A percentile compares a stretch with the other conserved stretches of the same genome.
Conservation (phyloP, 208 protist genomes). For the Crithidia sp. region DNA sequence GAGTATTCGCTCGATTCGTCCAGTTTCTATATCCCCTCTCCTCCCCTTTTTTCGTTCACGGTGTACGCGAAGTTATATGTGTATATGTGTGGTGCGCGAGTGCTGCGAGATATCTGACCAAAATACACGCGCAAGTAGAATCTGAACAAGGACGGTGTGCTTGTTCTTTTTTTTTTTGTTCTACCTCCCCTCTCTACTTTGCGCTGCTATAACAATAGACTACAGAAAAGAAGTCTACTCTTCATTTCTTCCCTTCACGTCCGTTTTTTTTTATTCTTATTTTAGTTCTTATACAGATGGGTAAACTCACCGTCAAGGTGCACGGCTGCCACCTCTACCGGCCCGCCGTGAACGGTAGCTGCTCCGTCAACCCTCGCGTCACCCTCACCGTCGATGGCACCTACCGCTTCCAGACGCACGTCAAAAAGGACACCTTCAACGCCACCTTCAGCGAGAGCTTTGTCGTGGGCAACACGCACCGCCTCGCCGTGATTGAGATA, state of each 20-base stretch:
- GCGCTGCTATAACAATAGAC: background rate
- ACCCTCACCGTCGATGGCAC: slow-evolving; percentile 66
- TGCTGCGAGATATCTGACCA: no score
- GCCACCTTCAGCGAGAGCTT: slow-evolving; percentile 74
- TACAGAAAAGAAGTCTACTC: background rate
- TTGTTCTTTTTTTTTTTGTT: slow-evolving; percentile 13
- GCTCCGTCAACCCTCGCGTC: slow-evolving; percentile 53
- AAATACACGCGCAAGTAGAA: no score
- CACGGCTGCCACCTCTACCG: slow-evolving; percentile 51
- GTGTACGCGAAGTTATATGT: background rate
- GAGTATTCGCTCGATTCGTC: no score
- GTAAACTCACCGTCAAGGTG: slow-evolving; percentile 65
- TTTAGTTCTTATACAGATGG: slow-evolving; percentile 38
- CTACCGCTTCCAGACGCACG: slow-evolving; percentile 70
- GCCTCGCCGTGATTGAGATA: slow-evolving; percentile 73
- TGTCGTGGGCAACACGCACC: slow-evolving; percentile 79
- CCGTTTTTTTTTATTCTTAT: slow-evolving; percentile 24
- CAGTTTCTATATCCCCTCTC: background rate
- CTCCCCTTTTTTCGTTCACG: slow-evolving; percentile 17
- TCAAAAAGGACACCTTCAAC: slow-evolving; percentile 43
- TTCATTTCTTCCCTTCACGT: slow-evolving; percentile 28
- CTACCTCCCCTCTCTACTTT: background rate
- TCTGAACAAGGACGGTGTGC: no score
- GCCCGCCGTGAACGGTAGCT: slow-evolving; percentile 34
- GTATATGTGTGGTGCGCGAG: no score